Conservation (phyloP, 176 grass and related monocot genomes). For the Carex kokanica region DNA sequence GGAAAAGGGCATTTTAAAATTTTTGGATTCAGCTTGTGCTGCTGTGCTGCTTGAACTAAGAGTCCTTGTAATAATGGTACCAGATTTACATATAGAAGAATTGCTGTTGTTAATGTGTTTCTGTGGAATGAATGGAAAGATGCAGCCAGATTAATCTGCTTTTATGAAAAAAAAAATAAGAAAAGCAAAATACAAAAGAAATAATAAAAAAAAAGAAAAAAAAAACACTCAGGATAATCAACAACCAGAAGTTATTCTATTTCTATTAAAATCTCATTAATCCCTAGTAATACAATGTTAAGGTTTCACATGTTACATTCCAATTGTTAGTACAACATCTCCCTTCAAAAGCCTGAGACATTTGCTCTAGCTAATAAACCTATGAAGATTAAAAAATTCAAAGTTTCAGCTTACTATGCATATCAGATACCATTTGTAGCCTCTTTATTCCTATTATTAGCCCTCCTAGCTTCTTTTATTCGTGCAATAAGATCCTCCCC, state of each 20-base stretch:
- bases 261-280: not conserved
- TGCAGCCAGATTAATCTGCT: not conserved
- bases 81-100: not conserved
- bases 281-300: not conserved
- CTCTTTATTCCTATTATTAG: slow-evolving; percentile 25
- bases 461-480: slow-evolving; percentile 58
- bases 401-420: slow-evolving; percentile 22
- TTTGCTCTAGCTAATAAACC: not conserved
- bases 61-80: not conserved
- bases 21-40: no score
- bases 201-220: not conserved
- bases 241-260: slow-evolving; percentile 1
- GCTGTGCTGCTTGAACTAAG: no score
- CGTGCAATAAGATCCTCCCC: slow-evolving; percentile 59
- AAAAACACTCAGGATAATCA: not conserved
- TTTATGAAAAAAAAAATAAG: not conserved
- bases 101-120: not conserved
- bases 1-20: no score
- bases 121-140: not conserved
- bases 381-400: not conserved
- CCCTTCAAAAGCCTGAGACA: not conserved
- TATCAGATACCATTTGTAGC: slow-evolving; percentile 33
- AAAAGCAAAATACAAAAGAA: not conserved
- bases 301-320: not conserved
- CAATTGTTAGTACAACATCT: slow-evolving; percentile 17